Conservation (phyloP, 1,284 basidiomycete species). For the Entoloma clypeatum region DNA sequence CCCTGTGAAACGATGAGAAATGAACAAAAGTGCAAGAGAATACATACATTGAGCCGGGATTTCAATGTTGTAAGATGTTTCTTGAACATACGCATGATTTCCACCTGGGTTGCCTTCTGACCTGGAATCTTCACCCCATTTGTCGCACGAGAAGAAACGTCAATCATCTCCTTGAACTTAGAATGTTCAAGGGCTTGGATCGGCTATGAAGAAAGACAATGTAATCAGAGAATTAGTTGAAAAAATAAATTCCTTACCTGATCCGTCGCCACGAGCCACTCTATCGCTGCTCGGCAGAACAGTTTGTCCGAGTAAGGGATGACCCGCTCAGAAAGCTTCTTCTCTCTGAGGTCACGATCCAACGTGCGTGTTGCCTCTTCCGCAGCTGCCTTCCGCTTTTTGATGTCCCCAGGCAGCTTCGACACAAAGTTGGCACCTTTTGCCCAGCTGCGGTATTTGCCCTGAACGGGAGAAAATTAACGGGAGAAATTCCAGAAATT, state of each 20-base stretch:
- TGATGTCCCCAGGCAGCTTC: slow-evolving; percentile 11
- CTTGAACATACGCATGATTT: not conserved
- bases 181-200: slow-evolving; percentile 29
- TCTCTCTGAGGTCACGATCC: not conserved
- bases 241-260: slow-evolving; percentile 14
- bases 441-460: slow-evolving; percentile 12
- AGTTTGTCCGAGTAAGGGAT: slow-evolving; percentile 25
- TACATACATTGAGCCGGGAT: slow-evolving; percentile 4
- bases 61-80: slow-evolving; percentile 1
- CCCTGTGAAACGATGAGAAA: slow-evolving; percentile 14
- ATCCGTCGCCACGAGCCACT: slow-evolving; percentile 35
- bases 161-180: too few species aligned
- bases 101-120: slow-evolving; percentile 17
- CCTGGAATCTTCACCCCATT: slow-evolving; percentile 23
- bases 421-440: slow-evolving; percentile 6
- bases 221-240: not conserved
- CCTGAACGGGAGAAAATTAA: slow-evolving; percentile 6
- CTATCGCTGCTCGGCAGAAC: slow-evolving; percentile 26
- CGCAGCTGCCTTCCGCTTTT: slow-evolving; percentile 3
- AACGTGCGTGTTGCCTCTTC: not conserved
- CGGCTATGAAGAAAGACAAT: slow-evolving; percentile 20
- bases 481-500: too few species aligned
- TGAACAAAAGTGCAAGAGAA: not conserved
- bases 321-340: not conserved
- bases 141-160: slow-evolving; percentile 26